Percentiles rank a stretch among this genome's conserved stretches.
Evolutionary conservation across 2,329 filamentous ascomycete species (phyloP).

Genomic region (Rhinocladiella mackenziei): DNA sequence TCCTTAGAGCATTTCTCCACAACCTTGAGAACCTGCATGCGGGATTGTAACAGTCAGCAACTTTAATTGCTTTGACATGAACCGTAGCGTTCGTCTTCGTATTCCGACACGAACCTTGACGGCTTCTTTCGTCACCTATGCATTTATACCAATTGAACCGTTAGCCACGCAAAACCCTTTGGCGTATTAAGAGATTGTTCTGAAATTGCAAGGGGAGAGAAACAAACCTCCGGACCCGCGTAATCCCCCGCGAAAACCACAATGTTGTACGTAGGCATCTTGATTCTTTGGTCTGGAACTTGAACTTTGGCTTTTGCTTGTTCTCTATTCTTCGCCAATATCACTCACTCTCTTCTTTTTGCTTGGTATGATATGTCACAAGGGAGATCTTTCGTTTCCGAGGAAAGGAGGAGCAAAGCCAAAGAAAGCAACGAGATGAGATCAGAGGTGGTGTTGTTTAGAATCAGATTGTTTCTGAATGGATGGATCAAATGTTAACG

Average conservation of each 20-base stretch:
- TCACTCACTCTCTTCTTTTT: neutral
- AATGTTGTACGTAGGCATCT: slow-evolving; percentile 69
- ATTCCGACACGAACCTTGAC: slow-evolving; percentile 64
- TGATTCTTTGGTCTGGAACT: slow-evolving; percentile 27
- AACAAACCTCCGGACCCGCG: slow-evolving; percentile 74
- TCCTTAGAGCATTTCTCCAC: slow-evolving; percentile 67
- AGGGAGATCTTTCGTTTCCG: neutral
- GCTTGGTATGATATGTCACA: neutral
- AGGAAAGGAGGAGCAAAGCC: neutral
- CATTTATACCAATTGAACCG: neutral
- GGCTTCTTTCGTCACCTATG: slow-evolving; percentile 78
- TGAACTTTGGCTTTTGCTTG: too few relatives aligned
- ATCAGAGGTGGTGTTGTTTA: neutral
- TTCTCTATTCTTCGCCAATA: too few relatives aligned
- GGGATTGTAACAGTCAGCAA: slow-evolving; percentile 6
- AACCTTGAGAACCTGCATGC: slow-evolving; percentile 66
- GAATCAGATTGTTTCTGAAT: slow-evolving; percentile 6
- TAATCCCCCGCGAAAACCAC: slow-evolving; percentile 81
- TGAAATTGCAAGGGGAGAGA: neutral
- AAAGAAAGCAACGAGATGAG: too few relatives aligned
- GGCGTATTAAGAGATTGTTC: neutral
- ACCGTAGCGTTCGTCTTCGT: too few relatives aligned
- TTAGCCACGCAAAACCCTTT: slow-evolving; percentile 2
- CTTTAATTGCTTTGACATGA: too few relatives aligned
- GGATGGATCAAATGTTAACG: neutral